phyloP scores from a whole-genome alignment of 2,329 filamentous ascomycete genomes.

The Tetracladium maxilliforme region DNA sequence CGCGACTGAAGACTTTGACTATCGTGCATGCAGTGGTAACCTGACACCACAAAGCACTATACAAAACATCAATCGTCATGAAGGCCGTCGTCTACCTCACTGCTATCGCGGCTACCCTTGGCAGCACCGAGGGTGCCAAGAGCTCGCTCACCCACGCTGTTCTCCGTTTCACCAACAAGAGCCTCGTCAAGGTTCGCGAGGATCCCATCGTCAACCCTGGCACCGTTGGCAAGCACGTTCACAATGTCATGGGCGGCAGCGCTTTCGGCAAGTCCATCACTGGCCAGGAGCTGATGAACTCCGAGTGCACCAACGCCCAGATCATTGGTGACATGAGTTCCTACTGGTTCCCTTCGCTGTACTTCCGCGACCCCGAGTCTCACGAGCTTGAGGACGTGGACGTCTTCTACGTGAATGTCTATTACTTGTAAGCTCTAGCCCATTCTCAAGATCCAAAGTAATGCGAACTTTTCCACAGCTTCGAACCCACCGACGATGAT shows the following conservation, averaged over 20 bases:
- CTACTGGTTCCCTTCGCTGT: conserved; percentile 8
- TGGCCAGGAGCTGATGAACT: conserved; percentile 3
- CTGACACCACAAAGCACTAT: too few relatives aligned
- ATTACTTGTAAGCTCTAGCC: conserved; percentile 2
- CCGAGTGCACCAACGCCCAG: conserved; percentile 7
- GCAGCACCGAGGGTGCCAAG: too few relatives aligned
- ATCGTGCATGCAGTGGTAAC: too few relatives aligned
- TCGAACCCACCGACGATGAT: conserved; percentile 50
- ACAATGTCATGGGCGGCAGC: conserved; percentile 9
- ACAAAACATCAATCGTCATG: too few relatives aligned
- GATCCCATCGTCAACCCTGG: conserved; percentile 9
- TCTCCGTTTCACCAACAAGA: too few relatives aligned
- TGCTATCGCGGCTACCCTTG: too few relatives aligned
- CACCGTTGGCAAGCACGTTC: conserved; percentile 7
- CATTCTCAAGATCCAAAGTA: too few relatives aligned
- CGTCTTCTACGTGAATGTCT: conserved; percentile 7
- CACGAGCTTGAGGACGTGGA: conserved; percentile 6
- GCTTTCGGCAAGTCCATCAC: conserved; percentile 8
- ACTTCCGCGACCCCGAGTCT: conserved; percentile 1
- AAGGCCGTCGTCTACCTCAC: too few relatives aligned
- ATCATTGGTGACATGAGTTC: conserved; percentile 7
- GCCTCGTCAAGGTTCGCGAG: too few relatives aligned
- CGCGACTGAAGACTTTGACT: too few relatives aligned
- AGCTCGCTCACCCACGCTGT: too few relatives aligned
- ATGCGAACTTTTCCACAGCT: too few relatives aligned